phyloP scores from a whole-genome alignment of 176 grass and related monocot species.

The Raddia distichophylla region DNA sequence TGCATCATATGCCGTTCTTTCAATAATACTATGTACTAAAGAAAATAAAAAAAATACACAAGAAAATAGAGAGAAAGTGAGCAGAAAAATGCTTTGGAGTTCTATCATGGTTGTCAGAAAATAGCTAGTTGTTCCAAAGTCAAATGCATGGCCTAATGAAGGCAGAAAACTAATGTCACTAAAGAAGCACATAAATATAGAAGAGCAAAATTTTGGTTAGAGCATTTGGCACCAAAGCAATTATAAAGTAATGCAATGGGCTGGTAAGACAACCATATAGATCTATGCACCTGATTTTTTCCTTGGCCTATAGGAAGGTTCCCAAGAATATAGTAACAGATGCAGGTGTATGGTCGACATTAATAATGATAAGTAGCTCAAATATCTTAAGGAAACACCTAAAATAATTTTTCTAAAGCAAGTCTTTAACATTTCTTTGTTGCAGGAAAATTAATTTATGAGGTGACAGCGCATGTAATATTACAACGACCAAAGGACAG shows the following conservation, averaged over 20 bases:
- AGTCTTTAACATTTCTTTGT: neutral
- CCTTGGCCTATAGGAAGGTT: constrained; percentile 28
- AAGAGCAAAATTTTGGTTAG: constrained; percentile 40
- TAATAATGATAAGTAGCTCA: neutral
- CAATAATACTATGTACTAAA: neutral
- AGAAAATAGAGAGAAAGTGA: neutral
- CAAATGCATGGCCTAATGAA: neutral
- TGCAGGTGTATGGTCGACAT: constrained; percentile 17
- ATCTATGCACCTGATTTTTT: constrained; percentile 49
- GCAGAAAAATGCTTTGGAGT: neutral
- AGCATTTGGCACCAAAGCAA: constrained; percentile 69
- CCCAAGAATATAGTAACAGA: constrained; percentile 43
- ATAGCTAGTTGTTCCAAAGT: neutral
- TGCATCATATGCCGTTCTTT: constrained; percentile 45
- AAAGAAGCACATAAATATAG: neutral
- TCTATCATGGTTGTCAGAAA: neutral
- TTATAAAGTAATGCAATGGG: constrained; percentile 43
- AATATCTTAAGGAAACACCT: neutral
- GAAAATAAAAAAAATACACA: neutral
- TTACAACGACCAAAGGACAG: neutral
- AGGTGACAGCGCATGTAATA: neutral
- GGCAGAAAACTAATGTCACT: neutral
- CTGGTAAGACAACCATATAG: constrained; percentile 69
- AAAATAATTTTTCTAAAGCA: neutral
- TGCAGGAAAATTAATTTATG: neutral